Percentiles rank a stretch among this genome's conserved stretches.
phyloP scores from a whole-genome alignment of 1,139 yeast species.

The Taphrina flavorubra region DNA sequence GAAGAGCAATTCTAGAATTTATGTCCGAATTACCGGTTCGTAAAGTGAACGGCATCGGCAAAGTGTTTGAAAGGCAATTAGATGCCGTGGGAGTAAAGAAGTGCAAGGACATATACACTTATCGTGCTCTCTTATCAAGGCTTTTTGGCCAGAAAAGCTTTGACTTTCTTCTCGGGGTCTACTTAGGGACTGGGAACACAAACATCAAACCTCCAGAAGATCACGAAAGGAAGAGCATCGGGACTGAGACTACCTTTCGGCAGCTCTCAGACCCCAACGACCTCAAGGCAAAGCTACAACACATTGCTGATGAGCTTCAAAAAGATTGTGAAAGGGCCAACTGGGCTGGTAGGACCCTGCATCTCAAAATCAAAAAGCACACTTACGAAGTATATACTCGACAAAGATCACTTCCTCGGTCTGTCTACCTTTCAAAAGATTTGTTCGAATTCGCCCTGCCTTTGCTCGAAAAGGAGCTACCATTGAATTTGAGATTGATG shows the following conservation, averaged over 20 bases:
- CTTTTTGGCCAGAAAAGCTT: conserved; percentile 44
- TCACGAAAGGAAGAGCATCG: conserved; percentile 47
- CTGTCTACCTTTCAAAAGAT: conserved; percentile 45
- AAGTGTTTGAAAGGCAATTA: conserved; percentile 48
- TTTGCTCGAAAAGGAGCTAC: conserved; percentile 46
- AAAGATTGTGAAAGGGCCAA: conserved; percentile 45
- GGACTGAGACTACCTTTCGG: conserved; percentile 47
- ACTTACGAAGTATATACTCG: conserved; percentile 47
- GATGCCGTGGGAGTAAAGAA: conserved; percentile 45
- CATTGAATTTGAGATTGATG: conserved; percentile 46
- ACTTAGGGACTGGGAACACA: conserved; percentile 48
- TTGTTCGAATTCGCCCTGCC: conserved; percentile 45
- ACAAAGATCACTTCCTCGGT: conserved; percentile 42
- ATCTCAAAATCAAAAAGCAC: conserved; percentile 47
- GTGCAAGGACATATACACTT: conserved; percentile 46
- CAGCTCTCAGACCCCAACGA: conserved; percentile 40
- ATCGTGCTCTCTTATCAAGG: conserved; percentile 43
- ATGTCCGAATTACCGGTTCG: conserved; percentile 46
- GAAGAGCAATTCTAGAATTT: conserved; percentile 46
- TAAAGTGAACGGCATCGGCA: conserved; percentile 48
- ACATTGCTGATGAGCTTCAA: conserved; percentile 45
- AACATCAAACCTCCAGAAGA: conserved; percentile 45
- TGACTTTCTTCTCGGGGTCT: conserved; percentile 46
- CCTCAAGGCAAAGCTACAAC: conserved; percentile 44
- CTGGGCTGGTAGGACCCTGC: conserved; percentile 46